Conservation (phyloP, 805 yeast species). For the Candida silvatica region DNA sequence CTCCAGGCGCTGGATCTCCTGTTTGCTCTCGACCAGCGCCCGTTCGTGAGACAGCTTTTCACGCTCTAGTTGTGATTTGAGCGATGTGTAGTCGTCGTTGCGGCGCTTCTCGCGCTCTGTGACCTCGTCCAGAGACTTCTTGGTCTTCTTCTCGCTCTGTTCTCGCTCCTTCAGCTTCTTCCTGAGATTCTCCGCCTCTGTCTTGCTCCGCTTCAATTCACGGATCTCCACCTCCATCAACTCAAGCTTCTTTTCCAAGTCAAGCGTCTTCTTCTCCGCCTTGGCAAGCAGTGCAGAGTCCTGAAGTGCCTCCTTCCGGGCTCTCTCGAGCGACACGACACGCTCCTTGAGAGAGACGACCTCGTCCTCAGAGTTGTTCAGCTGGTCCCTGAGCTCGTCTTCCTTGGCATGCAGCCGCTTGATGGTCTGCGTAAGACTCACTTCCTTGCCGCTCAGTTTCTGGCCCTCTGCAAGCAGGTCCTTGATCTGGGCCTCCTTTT, state of each 20-base stretch:
- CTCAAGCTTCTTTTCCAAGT: conserved; percentile 2
- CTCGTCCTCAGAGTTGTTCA: conserved; percentile 21
- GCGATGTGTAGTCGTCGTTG: conserved; percentile 22
- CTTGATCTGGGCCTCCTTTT: conserved; percentile 53
- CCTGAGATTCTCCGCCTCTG: too few species aligned
- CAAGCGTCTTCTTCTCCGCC: background rate
- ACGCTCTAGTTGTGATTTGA: conserved; percentile 25
- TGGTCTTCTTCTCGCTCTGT: background rate
- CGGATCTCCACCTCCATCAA: conserved; percentile 2
- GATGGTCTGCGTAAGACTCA: conserved; percentile 56
- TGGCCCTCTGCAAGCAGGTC: conserved; percentile 72
- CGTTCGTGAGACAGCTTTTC: conserved; percentile 17
- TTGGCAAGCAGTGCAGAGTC: conserved; percentile 9
- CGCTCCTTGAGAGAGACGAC: conserved; percentile 21
- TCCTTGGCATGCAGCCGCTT: conserved; percentile 49
- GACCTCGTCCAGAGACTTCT: background rate
- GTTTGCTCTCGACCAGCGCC: conserved; percentile 17
- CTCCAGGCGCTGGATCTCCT: conserved; percentile 54
- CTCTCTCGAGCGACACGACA: background rate
- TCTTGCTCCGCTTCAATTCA: background rate
- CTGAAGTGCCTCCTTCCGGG: conserved; percentile 17
- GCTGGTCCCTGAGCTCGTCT: conserved; percentile 25
- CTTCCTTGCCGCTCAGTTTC: conserved; percentile 60
- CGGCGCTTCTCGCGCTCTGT: conserved; percentile 4
- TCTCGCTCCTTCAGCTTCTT: conserved; percentile 21